Evolutionary conservation across 768 basidiomycete genomes (phyloP).

Genomic region (Tephrocybe sp.): DNA sequence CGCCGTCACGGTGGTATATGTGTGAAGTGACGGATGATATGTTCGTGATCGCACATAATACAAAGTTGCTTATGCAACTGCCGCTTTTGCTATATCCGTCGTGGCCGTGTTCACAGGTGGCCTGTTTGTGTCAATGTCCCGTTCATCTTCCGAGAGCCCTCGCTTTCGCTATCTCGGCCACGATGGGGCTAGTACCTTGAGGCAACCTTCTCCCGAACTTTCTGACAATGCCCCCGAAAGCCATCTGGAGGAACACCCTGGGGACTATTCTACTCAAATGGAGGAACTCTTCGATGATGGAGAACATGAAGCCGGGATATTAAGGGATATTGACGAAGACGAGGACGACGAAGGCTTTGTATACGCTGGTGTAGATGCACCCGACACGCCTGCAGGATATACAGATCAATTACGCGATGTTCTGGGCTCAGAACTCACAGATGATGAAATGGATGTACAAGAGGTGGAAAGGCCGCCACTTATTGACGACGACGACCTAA

Average conservation of each 20-base stretch:
- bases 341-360: conserved; percentile 68
- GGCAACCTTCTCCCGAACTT: conserved; percentile 26
- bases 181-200: conserved; percentile 21
- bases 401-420: conserved; percentile 70
- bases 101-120: not conserved
- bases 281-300: conserved; percentile 60
- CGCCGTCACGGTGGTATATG: too few species aligned
- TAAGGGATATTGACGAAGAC: conserved; percentile 36
- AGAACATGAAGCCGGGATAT: conserved; percentile 30
- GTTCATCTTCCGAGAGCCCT: conserved; percentile 1
- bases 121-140: conserved; percentile 17
- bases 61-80: too few species aligned
- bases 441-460: conserved; percentile 39
- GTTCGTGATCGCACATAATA: not conserved
- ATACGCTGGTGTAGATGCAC: conserved; percentile 71
- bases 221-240: conserved; percentile 43
- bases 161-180: conserved; percentile 12
- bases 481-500: conserved; percentile 33
- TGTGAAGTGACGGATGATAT: too few species aligned
- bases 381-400: conserved; percentile 52
- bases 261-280: conserved; percentile 69
- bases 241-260: conserved; percentile 38
- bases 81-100: not conserved
- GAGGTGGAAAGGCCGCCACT: conserved; percentile 49
- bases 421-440: conserved; percentile 62